phyloP scores from a whole-genome alignment of 176 grass and related monocot genomes.

The Rhipidocladum racemiflorum region DNA sequence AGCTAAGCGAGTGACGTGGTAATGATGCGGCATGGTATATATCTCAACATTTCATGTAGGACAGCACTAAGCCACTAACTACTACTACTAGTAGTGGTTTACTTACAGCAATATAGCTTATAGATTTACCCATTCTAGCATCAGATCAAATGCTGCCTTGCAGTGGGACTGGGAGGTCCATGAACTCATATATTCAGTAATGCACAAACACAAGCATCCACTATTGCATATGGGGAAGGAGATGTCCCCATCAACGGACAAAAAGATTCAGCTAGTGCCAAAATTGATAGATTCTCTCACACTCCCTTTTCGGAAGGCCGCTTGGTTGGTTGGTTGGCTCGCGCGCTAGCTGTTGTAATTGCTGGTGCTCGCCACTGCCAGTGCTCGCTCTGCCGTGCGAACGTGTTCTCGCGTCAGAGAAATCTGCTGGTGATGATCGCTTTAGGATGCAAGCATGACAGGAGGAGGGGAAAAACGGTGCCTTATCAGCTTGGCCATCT shows the following conservation, averaged over 20 bases:
- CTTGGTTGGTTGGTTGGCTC: not conserved
- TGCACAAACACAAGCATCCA: not conserved
- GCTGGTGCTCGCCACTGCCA: not conserved
- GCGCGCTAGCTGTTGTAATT: too few relatives aligned
- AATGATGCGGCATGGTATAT: too few relatives aligned
- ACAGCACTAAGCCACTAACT: too few relatives aligned
- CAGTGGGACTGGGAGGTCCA: not conserved
- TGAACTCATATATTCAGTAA: not conserved
- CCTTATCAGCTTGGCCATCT: not conserved
- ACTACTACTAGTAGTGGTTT: too few relatives aligned
- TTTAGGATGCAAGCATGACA: conserved; percentile 18
- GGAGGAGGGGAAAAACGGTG: not conserved
- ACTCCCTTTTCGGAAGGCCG: not conserved
- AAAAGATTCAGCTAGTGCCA: conserved; percentile 22
- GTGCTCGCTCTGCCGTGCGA: not conserved
- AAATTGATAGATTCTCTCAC: conserved; percentile 26
- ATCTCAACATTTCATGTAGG: too few relatives aligned
- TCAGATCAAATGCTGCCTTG: not conserved
- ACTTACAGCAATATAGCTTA: not conserved
- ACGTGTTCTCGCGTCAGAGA: conserved; percentile 23
- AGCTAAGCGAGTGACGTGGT: too few relatives aligned
- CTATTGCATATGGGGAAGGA: not conserved
- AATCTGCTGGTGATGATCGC: conserved; percentile 22
- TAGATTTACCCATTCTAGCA: not conserved
- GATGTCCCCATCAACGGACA: conserved; percentile 14